These are phyloP conservation scores for Fusarium sp. DNA, from an alignment of 2,329 filamentous ascomycete genomes.

Conservation along the genomic window DNA sequence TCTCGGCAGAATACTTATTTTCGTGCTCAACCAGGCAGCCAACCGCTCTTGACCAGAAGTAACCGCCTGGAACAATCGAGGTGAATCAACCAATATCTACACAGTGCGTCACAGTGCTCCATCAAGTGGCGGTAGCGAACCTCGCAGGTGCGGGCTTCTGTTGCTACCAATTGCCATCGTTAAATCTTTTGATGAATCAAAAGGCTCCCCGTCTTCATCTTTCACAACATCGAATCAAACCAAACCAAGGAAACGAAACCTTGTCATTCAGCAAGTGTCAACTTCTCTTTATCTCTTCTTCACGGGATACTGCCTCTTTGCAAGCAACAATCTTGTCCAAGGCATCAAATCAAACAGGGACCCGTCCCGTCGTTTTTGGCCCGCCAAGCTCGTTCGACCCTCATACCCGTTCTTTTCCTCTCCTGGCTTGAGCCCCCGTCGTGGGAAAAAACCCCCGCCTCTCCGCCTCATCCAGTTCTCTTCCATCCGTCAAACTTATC, in stretches of 20 bases:
- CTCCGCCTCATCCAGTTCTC: conserved; percentile 49
- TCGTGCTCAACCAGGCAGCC: not conserved
- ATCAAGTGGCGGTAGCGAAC: conserved; percentile 41
- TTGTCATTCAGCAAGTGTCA: conserved; percentile 14
- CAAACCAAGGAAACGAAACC: conserved; percentile 10
- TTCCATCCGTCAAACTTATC: conserved; percentile 50
- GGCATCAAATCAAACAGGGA: conserved; percentile 33
- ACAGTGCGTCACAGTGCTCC: conserved; percentile 31
- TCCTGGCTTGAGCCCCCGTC: conserved; percentile 42
- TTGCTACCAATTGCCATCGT: conserved; percentile 23
- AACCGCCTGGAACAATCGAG: conserved; percentile 8
- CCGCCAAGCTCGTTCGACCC: conserved; percentile 43
- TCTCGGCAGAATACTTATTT: too few relatives aligned
- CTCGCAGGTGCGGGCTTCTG: conserved; percentile 17
- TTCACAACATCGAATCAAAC: conserved; percentile 15
- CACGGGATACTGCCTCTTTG: conserved; percentile 29
- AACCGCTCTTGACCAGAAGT: conserved; percentile 6
- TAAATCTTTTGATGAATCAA: conserved; percentile 16
- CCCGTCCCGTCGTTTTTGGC: conserved; percentile 37
- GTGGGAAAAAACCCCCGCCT: conserved; percentile 51
- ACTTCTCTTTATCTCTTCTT: conserved; percentile 24
- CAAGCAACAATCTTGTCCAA: conserved; percentile 27
- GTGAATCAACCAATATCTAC: not conserved
- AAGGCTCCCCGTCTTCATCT: conserved; percentile 13
- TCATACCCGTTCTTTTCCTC: conserved; percentile 49